Evolutionary conservation across 2,329 filamentous ascomycete genomes (phyloP), one percentile per base, ranked within the genome.

Genomic region (Thermothelomyces thermophilus): DNA sequence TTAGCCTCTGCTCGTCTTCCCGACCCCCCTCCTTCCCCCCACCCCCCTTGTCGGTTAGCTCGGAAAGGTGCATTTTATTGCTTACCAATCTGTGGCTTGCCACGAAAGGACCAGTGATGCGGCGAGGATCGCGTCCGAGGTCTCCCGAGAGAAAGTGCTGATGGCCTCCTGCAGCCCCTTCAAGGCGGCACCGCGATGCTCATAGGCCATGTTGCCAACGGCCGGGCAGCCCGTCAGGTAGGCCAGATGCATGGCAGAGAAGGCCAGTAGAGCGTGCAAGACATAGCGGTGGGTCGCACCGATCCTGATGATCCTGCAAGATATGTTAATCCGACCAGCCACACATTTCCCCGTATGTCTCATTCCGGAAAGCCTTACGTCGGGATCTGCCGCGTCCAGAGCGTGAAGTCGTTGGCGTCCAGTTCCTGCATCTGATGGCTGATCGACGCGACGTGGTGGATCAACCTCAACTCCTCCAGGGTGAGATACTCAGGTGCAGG

Each of bases 61-160:
- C 61, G 62, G 63, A 39, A 59, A 56, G 58, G 49, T 59, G 60
- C 61, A 64, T 59, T 58, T 35, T 63, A 72, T 66, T 65, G 63
- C 84, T 75, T 77, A 94, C 91, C 90, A 97, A 72, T 97, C 91
- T 53, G 85, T 93, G 49, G 89, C 87, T 72, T 97, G 91, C 90
- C 93, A 97, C 33, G 90, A 94, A 43, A 98, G 77, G 41, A 97
- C 79, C 39, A 96, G 82, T 22, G 91, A 96, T 28, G 90, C 88
- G 22, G 90, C 91, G 48, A 98, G 77, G 55, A 96, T 84, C 37
- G 90, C 90, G 69, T 98, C 91, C 2, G 89, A 91, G 54, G 90
- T 95, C 46, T 86, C 82, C 60, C 82, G 83, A 2, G 87, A 94
- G 68, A 97, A 96, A 17, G 79, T 77, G 39, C 83, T 82, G 59